phyloP scores from a whole-genome alignment of 176 grass and related monocot species.

The Rhynchospora tenuis region DNA sequence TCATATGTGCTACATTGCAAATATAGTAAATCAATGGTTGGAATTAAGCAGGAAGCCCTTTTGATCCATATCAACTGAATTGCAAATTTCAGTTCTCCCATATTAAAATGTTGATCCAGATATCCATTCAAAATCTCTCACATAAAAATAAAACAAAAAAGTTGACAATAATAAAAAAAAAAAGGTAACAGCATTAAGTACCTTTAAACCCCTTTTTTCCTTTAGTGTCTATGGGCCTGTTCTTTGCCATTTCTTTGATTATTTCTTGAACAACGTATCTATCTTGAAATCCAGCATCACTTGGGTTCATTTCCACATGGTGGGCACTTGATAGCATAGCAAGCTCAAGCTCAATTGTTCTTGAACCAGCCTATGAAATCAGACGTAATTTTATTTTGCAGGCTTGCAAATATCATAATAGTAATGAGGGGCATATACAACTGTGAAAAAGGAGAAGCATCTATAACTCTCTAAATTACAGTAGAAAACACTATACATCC shows the following conservation, averaged over 20 bases:
- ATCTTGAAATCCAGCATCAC: slow-evolving; percentile 96
- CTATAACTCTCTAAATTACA: not conserved
- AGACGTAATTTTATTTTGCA: not conserved
- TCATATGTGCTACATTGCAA: not conserved
- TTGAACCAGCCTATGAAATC: slow-evolving; percentile 58
- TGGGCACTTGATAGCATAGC: slow-evolving; percentile 67
- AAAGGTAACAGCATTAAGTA: slow-evolving; percentile 7
- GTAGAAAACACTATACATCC: not conserved
- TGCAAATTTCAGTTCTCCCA: not conserved
- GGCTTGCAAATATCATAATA: slow-evolving; percentile 2
- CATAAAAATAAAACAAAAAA: not conserved
- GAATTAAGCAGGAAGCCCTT: not conserved
- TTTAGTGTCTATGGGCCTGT: slow-evolving; percentile 81
- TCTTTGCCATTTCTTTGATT: slow-evolving; percentile 97
- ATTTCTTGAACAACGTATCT: slow-evolving; percentile 98
- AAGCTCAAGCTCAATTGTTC: slow-evolving; percentile 81
- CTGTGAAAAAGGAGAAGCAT: not conserved
- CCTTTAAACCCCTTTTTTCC: slow-evolving; percentile 95
- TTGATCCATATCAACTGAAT: not conserved
- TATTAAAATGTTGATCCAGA: not conserved
- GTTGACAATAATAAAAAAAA: not conserved
- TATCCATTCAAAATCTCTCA: not conserved
- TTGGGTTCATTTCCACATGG: slow-evolving; percentile 94
- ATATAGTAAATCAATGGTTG: not conserved
- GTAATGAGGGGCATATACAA: not conserved